Evolutionary conservation across 2,329 filamentous ascomycete species (phyloP), one percentile per base, ranked within the genome.

Genomic region (Monilinia laxa): DNA sequence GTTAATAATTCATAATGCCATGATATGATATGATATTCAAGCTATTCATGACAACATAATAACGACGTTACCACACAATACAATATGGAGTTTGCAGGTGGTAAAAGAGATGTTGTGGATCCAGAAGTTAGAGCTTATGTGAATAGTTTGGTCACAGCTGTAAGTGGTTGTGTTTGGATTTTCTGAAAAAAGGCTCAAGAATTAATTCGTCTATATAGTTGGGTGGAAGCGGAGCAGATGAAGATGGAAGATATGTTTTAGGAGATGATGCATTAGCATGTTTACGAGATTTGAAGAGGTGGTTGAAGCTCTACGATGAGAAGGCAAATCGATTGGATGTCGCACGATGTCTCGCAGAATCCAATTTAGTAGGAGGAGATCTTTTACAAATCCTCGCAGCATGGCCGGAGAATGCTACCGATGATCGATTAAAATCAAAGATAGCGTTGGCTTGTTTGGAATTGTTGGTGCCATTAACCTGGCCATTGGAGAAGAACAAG

Each of bases 291-390:
- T 84, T 99, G 65, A 94, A 95, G 76, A 90, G 90, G 85, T 99
- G 95, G 95, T 85, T 99, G 72, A 93, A 92, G 73, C 87, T 97
- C 70, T 95, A 95, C 82, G 93, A 97, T 78, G 91, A 96, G 76
- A 96, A 96, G 77, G 87, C 90, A 71, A 96, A 97, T 76, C 90
- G 94, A 71, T 90, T 96, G 83, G 95, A 99, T 76, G 95, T 99
- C 68, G 93, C 94, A 69, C 86, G 95, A 79, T 97, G 93, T 77
- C 83, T 98, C 72, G 89, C 92, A 75, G 93, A 98, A 78, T 90
- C 93, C 55, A 97, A 97, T 75, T 79, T 99, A n/a, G 86, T 98
- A 66, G 90, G 90, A 75, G 91, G 92, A 62, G 95, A 99, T 78
- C 80, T 99, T 66, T 82, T 98, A 66, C 92, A 94, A 65, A 98